These are phyloP conservation scores for Nakazawaea ernobii DNA, from an alignment of 805 yeast species.

Conservation along the genomic window DNA sequence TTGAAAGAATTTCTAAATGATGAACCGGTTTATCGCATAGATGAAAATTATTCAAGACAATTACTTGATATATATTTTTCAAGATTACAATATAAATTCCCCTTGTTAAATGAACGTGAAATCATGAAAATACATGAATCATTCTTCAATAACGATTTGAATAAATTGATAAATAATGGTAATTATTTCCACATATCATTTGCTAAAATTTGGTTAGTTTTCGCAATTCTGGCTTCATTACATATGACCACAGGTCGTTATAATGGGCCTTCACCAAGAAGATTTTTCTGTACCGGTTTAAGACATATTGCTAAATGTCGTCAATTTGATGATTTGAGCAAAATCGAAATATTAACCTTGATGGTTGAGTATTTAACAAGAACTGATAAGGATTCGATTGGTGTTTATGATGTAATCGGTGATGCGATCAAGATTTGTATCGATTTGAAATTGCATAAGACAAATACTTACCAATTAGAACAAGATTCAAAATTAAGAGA, in stretches of 20 bases:
- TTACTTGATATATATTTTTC: slow-evolving; percentile 52
- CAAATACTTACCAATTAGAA: slow-evolving; percentile 26
- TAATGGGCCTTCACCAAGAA: slow-evolving; percentile 46
- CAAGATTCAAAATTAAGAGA: slow-evolving; percentile 21
- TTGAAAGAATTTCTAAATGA: slow-evolving; percentile 37
- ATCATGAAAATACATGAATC: slow-evolving; percentile 44
- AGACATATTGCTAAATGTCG: slow-evolving; percentile 46
- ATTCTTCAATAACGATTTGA: slow-evolving; percentile 30
- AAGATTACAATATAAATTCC: slow-evolving; percentile 51
- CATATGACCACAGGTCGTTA: slow-evolving; percentile 53
- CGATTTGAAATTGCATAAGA: slow-evolving; percentile 30
- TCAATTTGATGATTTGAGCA: slow-evolving; percentile 34
- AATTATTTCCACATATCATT: slow-evolving; percentile 46
- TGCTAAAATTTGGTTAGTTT: slow-evolving; percentile 51
- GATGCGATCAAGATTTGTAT: slow-evolving; percentile 46
- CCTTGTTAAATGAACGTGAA: slow-evolving; percentile 47
- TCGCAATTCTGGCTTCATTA: slow-evolving; percentile 44
- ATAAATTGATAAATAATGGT: slow-evolving; percentile 29
- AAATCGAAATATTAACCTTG: slow-evolving; percentile 46
- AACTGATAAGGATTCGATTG: slow-evolving; percentile 55
- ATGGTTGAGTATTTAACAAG: slow-evolving; percentile 51
- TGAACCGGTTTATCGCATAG: slow-evolving; percentile 50
- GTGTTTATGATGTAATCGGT: slow-evolving; percentile 44
- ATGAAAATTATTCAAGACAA: slow-evolving; percentile 41
- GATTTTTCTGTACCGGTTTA: slow-evolving; percentile 55